phyloP scores from a whole-genome alignment of 371 early-diverging fungal genomes.

The Mortierella sp. region DNA sequence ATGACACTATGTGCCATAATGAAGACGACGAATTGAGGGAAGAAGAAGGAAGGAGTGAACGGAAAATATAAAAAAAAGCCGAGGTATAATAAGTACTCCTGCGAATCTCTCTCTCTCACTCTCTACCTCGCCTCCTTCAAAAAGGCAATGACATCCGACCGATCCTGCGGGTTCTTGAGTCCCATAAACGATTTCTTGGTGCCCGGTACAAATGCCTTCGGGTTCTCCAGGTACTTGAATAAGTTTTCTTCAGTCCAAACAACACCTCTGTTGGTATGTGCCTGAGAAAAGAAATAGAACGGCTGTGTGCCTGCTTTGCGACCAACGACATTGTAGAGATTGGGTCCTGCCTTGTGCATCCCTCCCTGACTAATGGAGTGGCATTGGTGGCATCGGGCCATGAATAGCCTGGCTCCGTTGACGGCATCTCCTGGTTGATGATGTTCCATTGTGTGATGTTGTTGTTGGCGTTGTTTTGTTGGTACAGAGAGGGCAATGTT shows the following conservation, averaged over 20 bases:
- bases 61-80: not conserved
- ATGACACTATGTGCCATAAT: not conserved
- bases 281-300: constrained; percentile 93
- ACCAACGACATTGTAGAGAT: constrained; percentile 92
- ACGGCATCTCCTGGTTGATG: not conserved
- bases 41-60: not conserved
- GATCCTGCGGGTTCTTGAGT: constrained; percentile 4
- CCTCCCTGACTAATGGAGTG: constrained; percentile 66
- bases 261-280: constrained; percentile 90
- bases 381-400: constrained; percentile 2
- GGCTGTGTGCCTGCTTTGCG: constrained; percentile 87
- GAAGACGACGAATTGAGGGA: not conserved
- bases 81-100: not conserved
- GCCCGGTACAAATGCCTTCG: constrained; percentile 66
- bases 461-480: not conserved
- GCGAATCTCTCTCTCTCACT: too few relatives aligned
- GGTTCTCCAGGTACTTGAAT: constrained; percentile 94
- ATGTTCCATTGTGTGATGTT: not conserved
- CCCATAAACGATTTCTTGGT: constrained; percentile 1
- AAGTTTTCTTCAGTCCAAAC: constrained; percentile 88
- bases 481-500: not conserved
- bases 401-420: not conserved
- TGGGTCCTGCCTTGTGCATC: constrained; percentile 95
- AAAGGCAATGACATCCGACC: constrained; percentile 4
- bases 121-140: constrained; percentile 7